Percentiles rank a stretch among this genome's conserved stretches.
phyloP scores from a whole-genome alignment of 345 rosid genomes.

The Ricinus communis region DNA sequence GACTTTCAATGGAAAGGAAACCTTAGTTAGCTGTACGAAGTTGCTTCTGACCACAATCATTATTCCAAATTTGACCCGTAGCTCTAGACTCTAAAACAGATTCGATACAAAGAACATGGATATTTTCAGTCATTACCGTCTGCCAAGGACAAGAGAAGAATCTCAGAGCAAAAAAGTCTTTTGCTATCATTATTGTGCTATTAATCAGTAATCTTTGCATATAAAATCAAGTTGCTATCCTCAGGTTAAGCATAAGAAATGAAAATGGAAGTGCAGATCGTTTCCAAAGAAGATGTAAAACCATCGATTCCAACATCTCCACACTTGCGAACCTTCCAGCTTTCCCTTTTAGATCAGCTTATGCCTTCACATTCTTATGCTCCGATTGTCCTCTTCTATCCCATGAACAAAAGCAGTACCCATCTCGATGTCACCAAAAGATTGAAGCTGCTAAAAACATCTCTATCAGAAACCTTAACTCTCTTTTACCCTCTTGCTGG shows the following conservation, averaged over 20 bases:
- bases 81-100: no score
- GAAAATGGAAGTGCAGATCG: slow-evolving; percentile 37
- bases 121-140: no score
- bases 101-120: no score
- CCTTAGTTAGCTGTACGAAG: no score
- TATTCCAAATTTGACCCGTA: no score
- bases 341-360: slow-evolving; percentile 46
- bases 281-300: slow-evolving; percentile 33
- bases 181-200: no score
- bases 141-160: no score
- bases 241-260: background rate
- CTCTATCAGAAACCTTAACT: slow-evolving; percentile 17
- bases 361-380: slow-evolving; percentile 24
- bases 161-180: no score
- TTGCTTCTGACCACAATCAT: no score
- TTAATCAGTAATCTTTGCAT: no score
- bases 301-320: slow-evolving; percentile 44
- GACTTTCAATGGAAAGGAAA: no score
- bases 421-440: slow-evolving; percentile 4
- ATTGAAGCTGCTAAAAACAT: slow-evolving; percentile 8
- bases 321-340: slow-evolving; percentile 32
- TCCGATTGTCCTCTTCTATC: slow-evolving; percentile 37
- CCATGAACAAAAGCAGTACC: background rate
- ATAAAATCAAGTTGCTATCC: no score
- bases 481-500: slow-evolving; percentile 25